phyloP scores from a whole-genome alignment of 257 asterid species.

The Solanum clarkiae region DNA sequence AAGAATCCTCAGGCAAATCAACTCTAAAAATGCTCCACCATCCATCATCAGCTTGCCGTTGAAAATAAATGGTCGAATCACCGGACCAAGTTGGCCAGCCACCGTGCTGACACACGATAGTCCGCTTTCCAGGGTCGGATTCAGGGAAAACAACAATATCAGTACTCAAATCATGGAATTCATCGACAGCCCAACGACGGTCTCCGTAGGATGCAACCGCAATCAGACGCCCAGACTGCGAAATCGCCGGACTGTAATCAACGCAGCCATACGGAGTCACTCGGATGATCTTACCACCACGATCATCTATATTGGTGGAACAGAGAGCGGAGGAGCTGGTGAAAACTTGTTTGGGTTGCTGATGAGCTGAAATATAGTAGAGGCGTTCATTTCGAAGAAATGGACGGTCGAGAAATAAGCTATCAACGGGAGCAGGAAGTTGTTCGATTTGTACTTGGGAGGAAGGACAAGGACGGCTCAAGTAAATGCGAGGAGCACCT shows the following conservation, averaged over 20 bases:
- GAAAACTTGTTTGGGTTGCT: slow-evolving; percentile 33
- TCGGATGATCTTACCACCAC: slow-evolving; percentile 6
- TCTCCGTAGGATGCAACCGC: slow-evolving; percentile 67
- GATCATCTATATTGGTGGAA: slow-evolving; percentile 13
- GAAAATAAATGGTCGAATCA: slow-evolving; percentile 54
- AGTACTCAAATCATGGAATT: slow-evolving; percentile 49
- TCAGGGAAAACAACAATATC: slow-evolving; percentile 50
- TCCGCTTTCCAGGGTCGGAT: slow-evolving; percentile 31
- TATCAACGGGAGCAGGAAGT: slow-evolving; percentile 22
- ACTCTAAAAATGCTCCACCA: slow-evolving; percentile 83
- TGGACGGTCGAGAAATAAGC: slow-evolving; percentile 71
- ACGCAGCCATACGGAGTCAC: slow-evolving; percentile 47
- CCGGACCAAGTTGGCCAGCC: slow-evolving; percentile 86
- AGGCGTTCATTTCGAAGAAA: slow-evolving; percentile 21
- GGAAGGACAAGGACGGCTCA: background rate
- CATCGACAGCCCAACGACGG: slow-evolving; percentile 43
- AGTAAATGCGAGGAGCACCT: slow-evolving; percentile 46
- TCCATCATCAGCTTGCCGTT: slow-evolving; percentile 66
- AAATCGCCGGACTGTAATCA: slow-evolving; percentile 67
- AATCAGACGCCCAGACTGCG: slow-evolving; percentile 42
- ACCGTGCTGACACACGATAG: slow-evolving; percentile 40
- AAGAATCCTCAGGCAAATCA: slow-evolving; percentile 19
- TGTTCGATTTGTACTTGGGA: slow-evolving; percentile 11
- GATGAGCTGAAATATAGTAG: slow-evolving; percentile 59
- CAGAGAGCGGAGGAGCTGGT: slow-evolving; percentile 61